Evolutionary conservation across 176 grass and related monocot species (phyloP).

Genomic region (Juncus inflexus): DNA sequence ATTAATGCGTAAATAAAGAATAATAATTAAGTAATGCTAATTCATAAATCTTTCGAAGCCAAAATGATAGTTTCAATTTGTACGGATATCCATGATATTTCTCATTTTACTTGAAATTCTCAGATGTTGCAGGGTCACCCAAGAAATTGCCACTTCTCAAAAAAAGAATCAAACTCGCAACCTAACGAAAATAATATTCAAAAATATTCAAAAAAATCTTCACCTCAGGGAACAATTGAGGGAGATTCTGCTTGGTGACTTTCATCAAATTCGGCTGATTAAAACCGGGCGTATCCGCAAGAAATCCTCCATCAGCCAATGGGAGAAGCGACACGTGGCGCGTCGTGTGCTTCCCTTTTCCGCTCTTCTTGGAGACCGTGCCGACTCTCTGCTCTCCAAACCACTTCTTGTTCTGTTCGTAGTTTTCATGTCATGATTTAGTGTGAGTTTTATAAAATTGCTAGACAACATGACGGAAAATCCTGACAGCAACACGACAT

Average conservation of each 20-base stretch:
- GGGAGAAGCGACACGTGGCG: slow-evolving; percentile 92
- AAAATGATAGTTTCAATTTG: too few species aligned
- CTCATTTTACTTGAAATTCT: too few species aligned
- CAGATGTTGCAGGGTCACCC: too few species aligned
- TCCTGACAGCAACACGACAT: too few species aligned
- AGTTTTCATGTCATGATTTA: neutral
- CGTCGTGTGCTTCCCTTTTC: slow-evolving; percentile 95
- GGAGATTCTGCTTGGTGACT: slow-evolving; percentile 77
- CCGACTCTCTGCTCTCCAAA: slow-evolving; percentile 94
- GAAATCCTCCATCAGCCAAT: slow-evolving; percentile 65
- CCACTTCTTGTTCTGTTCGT: slow-evolving; percentile 81
- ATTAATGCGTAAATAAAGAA: too few species aligned
- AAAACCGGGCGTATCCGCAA: slow-evolving; percentile 97
- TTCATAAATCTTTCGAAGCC: too few species aligned
- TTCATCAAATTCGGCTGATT: slow-evolving; percentile 93
- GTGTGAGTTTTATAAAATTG: too few species aligned
- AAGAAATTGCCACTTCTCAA: neutral
- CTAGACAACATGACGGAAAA: too few species aligned
- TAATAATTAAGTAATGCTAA: too few species aligned
- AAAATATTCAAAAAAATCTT: neutral
- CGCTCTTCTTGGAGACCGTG: slow-evolving; percentile 84
- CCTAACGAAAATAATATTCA: neutral
- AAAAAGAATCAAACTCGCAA: neutral
- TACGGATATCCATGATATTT: too few species aligned
- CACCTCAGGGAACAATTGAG: slow-evolving; percentile 82